Evolutionary conservation across 2,329 filamentous ascomycete species (phyloP).

Genomic region (Scedosporium aurantiacum): DNA sequence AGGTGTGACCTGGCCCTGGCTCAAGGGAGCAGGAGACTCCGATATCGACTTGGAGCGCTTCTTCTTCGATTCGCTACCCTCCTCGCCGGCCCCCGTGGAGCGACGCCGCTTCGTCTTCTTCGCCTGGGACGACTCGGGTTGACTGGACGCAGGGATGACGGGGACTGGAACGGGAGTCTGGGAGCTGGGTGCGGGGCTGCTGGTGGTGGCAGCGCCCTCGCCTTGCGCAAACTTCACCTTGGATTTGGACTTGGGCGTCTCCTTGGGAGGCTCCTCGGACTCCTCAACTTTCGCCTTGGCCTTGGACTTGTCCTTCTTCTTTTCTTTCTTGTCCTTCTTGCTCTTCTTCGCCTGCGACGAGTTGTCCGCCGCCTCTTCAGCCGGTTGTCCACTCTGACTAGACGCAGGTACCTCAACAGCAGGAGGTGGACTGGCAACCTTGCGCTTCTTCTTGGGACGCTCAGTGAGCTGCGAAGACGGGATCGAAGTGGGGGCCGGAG

Average conservation of each 20-base stretch:
- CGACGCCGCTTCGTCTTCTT: background rate
- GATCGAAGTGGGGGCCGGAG: no score
- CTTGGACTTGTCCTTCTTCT: background rate
- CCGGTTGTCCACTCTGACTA: background rate
- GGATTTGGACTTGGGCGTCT: background rate
- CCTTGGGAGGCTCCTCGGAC: background rate
- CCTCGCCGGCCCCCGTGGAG: background rate
- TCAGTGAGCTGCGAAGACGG: background rate
- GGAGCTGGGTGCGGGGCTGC: background rate
- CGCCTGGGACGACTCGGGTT: background rate
- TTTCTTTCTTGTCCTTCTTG: slow-evolving; percentile 6
- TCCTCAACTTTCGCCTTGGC: background rate
- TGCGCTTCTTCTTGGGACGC: background rate
- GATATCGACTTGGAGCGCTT: background rate
- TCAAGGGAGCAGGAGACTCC: background rate
- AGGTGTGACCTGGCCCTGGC: background rate
- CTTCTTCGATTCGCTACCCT: background rate
- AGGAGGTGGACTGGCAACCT: background rate
- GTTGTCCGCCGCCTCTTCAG: background rate
- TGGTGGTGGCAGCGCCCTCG: background rate
- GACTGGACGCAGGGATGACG: background rate
- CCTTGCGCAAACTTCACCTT: slow-evolving; percentile 3
- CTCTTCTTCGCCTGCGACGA: background rate
- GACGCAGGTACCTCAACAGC: background rate
- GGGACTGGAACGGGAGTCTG: background rate